Percentiles rank a stretch among this genome's conserved stretches.
These are phyloP conservation scores for Naganishia vaughanmartiniae DNA, from an alignment of 768 basidiomycete genomes.

Conservation along the genomic window DNA sequence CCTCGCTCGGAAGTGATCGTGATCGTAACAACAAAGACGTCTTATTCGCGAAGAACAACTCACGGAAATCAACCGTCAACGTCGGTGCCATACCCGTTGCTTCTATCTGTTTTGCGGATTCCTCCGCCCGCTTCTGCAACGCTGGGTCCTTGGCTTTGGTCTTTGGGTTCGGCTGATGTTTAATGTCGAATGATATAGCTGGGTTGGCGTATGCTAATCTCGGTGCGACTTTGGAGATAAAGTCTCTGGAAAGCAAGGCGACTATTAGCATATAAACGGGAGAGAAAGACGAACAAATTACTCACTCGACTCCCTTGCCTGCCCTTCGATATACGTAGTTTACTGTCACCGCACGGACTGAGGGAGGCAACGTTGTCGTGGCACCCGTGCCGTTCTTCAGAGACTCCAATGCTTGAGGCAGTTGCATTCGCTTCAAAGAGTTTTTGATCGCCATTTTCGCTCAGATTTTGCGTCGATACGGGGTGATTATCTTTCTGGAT, in stretches of 20 bases:
- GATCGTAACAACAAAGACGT: background rate
- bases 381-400: slow-evolving; percentile 23
- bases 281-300: background rate
- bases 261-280: background rate
- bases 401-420: slow-evolving; percentile 23
- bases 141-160: slow-evolving; percentile 33
- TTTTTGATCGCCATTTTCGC: slow-evolving; percentile 16
- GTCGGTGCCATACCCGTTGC: slow-evolving; percentile 6
- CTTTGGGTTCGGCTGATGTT: background rate
- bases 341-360: slow-evolving; percentile 3
- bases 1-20: too few species aligned
- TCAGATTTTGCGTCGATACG: background rate
- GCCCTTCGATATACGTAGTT: slow-evolving; percentile 18
- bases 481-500: background rate
- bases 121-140: slow-evolving; percentile 13
- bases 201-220: slow-evolving; percentile 30
- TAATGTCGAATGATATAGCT: slow-evolving; percentile 11
- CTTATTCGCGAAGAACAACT: background rate
- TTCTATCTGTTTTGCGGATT: slow-evolving; percentile 8
- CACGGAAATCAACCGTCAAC: slow-evolving; percentile 15
- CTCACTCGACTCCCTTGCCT: slow-evolving; percentile 19
- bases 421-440: slow-evolving; percentile 19
- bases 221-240: slow-evolving; percentile 25
- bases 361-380: background rate
- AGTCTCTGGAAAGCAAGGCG: slow-evolving; percentile 7